Evolutionary conservation across 2,329 filamentous ascomycete genomes (phyloP).

Genomic region (Phoma sp.): DNA sequence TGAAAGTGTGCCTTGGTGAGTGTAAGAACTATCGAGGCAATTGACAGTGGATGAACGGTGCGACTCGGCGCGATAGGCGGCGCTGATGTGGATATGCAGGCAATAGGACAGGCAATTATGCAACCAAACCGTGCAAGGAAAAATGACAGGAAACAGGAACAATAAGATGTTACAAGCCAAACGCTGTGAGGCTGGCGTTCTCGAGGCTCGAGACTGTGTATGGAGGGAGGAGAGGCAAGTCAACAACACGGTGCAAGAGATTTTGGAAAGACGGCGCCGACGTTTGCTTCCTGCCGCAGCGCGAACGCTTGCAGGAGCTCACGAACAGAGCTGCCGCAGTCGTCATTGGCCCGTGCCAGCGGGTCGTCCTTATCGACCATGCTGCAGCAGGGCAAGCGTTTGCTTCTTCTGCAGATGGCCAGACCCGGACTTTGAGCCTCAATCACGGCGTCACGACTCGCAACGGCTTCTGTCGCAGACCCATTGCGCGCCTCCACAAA

Average conservation of each 20-base stretch:
- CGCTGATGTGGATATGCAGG: slow-evolving; percentile 31
- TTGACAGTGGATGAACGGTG: slow-evolving; percentile 19
- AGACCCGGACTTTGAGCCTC: slow-evolving; percentile 16
- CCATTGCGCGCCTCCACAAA: slow-evolving; percentile 8
- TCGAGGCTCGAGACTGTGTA: slow-evolving; percentile 14
- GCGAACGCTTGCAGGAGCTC: slow-evolving; percentile 44
- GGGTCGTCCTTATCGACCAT: slow-evolving; percentile 33
- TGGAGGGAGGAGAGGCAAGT: slow-evolving; percentile 22
- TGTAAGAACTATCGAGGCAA: slow-evolving; percentile 10
- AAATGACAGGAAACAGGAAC: slow-evolving; percentile 19
- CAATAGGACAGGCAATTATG: slow-evolving; percentile 30
- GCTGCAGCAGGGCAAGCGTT: slow-evolving; percentile 15
- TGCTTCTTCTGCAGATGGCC: slow-evolving; percentile 7
- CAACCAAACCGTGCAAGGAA: slow-evolving; percentile 21
- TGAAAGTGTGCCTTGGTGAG: slow-evolving; percentile 19
- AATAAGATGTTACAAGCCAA: slow-evolving; percentile 5
- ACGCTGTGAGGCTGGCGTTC: slow-evolving; percentile 5
- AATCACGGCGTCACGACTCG: slow-evolving; percentile 15
- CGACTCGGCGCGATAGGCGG: slow-evolving; percentile 29
- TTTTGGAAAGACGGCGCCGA: slow-evolving; percentile 30
- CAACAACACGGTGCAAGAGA: slow-evolving; percentile 15
- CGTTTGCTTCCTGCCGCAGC: slow-evolving; percentile 21
- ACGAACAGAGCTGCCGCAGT: slow-evolving; percentile 32
- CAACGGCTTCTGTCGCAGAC: slow-evolving; percentile 16
- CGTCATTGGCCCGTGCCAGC: slow-evolving; percentile 40